phyloP scores from a whole-genome alignment of 768 basidiomycete genomes.

The Rhodosporidiobolus sp. region DNA sequence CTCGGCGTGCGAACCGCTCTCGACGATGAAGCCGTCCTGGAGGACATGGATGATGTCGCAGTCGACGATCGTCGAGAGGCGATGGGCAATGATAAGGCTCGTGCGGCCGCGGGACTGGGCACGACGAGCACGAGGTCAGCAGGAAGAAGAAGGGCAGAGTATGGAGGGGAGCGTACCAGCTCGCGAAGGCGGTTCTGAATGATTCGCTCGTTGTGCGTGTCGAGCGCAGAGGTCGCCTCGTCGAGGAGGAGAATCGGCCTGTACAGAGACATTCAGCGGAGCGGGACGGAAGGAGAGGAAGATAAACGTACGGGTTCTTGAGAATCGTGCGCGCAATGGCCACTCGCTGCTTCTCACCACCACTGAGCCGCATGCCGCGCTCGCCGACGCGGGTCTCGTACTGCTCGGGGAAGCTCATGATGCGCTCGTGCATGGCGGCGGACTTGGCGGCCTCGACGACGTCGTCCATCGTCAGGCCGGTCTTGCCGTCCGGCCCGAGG shows the following conservation, averaged over 20 bases:
- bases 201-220: slow-evolving; percentile 84
- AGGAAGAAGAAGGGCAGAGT: slow-evolving; percentile 67
- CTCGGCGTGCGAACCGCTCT: slow-evolving; percentile 58
- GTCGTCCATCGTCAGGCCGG: slow-evolving; percentile 66
- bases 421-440: slow-evolving; percentile 83
- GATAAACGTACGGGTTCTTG: slow-evolving; percentile 72
- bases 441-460: slow-evolving; percentile 74
- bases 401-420: slow-evolving; percentile 70
- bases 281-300: slow-evolving; percentile 45
- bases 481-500: slow-evolving; percentile 51
- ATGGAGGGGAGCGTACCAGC: slow-evolving; percentile 59
- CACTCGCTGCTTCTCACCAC: slow-evolving; percentile 61
- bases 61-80: slow-evolving; percentile 57
- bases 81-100: slow-evolving; percentile 36
- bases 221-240: slow-evolving; percentile 57
- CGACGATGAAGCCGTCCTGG: slow-evolving; percentile 81
- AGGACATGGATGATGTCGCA: slow-evolving; percentile 82
- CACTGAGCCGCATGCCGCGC: slow-evolving; percentile 75
- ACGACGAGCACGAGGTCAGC: slow-evolving; percentile 64
- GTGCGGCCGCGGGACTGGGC: slow-evolving; percentile 40
- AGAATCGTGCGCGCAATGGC: slow-evolving; percentile 81
- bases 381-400: slow-evolving; percentile 85
- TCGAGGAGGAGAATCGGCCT: slow-evolving; percentile 25
- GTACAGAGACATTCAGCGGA: slow-evolving; percentile 43
- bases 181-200: slow-evolving; percentile 84